phyloP scores from a whole-genome alignment of 1,284 basidiomycete species.

The Hemileia vastatrix region DNA sequence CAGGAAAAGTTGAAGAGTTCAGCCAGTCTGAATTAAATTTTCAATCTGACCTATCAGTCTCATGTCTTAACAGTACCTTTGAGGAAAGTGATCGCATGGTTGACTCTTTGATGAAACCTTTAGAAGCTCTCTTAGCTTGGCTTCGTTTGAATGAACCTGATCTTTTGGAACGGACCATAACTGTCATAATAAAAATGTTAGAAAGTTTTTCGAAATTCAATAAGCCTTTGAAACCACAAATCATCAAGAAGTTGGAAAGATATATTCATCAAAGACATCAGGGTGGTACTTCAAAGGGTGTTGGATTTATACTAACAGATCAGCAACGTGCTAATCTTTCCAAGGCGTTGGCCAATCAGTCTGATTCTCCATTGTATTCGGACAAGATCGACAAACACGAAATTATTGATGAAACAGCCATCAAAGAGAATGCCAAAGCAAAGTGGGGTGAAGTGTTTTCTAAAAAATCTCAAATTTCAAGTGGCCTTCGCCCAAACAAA shows the following conservation, averaged over 20 bases:
- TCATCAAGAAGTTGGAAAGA: slow-evolving; percentile 23
- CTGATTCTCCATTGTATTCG: too few species aligned
- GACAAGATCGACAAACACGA: too few species aligned
- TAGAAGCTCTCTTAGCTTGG: slow-evolving; percentile 71
- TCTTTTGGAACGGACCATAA: slow-evolving; percentile 29
- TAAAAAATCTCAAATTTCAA: too few species aligned
- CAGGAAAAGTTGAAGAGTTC: too few species aligned
- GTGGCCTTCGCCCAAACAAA: too few species aligned
- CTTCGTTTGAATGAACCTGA: slow-evolving; percentile 66
- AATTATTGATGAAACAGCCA: too few species aligned
- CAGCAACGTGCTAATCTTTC: slow-evolving; percentile 13
- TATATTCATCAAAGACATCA: slow-evolving; percentile 19
- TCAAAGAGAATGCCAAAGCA: too few species aligned
- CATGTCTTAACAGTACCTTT: too few species aligned
- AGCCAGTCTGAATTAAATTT: too few species aligned
- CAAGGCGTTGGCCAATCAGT: slow-evolving; percentile 16
- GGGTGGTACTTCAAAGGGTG: not conserved
- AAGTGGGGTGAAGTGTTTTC: too few species aligned
- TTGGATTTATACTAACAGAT: slow-evolving; percentile 14
- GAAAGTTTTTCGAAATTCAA: slow-evolving; percentile 30
- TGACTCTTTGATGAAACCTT: slow-evolving; percentile 62
- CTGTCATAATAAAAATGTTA: slow-evolving; percentile 31
- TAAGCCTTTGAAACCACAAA: slow-evolving; percentile 23
- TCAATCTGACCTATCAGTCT: too few species aligned
- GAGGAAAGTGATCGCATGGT: slow-evolving; percentile 54